phyloP scores from a whole-genome alignment of 257 asterid genomes.

The Nicotiana paniculata region DNA sequence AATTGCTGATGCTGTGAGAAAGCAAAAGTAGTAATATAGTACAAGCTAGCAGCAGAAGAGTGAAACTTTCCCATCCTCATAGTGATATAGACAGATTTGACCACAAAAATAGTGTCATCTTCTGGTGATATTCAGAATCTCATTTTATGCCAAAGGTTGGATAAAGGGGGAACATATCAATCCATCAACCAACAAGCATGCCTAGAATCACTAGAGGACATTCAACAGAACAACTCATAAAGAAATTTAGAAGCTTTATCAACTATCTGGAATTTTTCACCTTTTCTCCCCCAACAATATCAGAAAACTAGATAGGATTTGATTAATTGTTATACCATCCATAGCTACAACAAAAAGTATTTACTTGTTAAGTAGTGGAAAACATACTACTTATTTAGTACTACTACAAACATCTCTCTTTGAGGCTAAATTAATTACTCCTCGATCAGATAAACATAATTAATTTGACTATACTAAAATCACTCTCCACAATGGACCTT shows the following conservation, averaged over 20 bases:
- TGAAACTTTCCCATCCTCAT: background rate
- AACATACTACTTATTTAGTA: background rate
- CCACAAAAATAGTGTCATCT: background rate
- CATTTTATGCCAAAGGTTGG: background rate
- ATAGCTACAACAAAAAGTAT: conserved; percentile 12
- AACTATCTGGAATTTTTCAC: background rate
- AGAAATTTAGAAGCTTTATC: background rate
- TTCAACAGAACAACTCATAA: background rate
- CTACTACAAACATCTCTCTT: background rate
- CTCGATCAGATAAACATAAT: background rate
- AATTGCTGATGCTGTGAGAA: background rate
- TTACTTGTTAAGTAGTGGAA: conserved; percentile 14
- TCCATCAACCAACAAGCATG: background rate
- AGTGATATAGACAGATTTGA: background rate
- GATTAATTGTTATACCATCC: background rate
- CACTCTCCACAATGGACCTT: conserved; percentile 71
- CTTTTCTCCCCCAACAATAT: background rate
- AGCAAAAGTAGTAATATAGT: background rate
- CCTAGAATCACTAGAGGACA: background rate
- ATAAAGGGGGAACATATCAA: background rate
- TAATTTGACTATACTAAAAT: background rate
- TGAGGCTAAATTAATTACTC: background rate
- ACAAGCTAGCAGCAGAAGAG: background rate
- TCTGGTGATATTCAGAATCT: background rate
- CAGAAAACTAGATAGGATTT: background rate